These are phyloP conservation scores for Hordeum pubiflorum DNA, from an alignment of 202 grass and related monocot species.

Conservation along the genomic window DNA sequence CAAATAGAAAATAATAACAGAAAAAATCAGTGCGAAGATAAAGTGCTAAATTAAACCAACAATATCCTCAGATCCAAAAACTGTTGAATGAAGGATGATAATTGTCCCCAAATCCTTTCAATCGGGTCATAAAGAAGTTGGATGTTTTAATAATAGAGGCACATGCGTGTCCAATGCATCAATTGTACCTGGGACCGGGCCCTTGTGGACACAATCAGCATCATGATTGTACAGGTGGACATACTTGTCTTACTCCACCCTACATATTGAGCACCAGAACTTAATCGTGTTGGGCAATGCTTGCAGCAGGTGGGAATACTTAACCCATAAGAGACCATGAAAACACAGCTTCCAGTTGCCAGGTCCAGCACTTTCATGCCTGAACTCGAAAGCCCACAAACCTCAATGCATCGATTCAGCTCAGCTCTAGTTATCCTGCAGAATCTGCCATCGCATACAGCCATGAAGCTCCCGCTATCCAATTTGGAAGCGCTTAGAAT, in stretches of 20 bases:
- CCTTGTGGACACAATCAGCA: conserved; percentile 8
- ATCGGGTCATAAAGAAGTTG: not conserved
- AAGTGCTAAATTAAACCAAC: not conserved
- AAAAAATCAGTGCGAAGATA: not conserved
- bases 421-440: not conserved
- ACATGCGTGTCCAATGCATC: conserved; percentile 21
- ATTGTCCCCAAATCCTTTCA: conserved; percentile 2
- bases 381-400: not conserved
- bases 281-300: not conserved
- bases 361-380: not conserved
- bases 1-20: not conserved
- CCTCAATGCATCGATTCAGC: not conserved
- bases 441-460: not conserved
- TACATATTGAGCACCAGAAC: not conserved
- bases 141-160: not conserved
- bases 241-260: conserved; percentile 16
- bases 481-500: conserved; percentile 7
- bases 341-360: not conserved
- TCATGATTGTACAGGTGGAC: conserved; percentile 2
- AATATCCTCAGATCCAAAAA: not conserved
- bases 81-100: not conserved
- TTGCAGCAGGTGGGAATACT: not conserved
- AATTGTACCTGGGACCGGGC: not conserved
- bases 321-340: not conserved
- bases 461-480: conserved; percentile 4